These are phyloP conservation scores for Eleusine indica DNA, from an alignment of 176 grass and related monocot genomes.

Conservation along the genomic window DNA sequence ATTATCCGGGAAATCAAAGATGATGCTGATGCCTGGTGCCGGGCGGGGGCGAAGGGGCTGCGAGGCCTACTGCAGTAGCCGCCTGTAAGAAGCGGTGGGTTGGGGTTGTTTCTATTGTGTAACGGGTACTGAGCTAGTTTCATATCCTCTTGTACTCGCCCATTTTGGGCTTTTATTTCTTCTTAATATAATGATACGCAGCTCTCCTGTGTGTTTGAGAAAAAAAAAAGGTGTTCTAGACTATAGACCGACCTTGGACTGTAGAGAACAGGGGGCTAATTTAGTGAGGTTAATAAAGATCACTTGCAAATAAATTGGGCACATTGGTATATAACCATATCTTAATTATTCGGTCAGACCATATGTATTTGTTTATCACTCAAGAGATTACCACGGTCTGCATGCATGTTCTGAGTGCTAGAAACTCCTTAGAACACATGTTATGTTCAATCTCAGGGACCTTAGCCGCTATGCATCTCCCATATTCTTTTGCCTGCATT, in stretches of 20 bases:
- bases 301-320: slow-evolving; percentile 8
- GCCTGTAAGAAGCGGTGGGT: no score
- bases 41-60: no score
- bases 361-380: slow-evolving; percentile 21
- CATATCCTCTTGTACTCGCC: no score
- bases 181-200: no score
- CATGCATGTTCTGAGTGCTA: slow-evolving; percentile 93
- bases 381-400: slow-evolving; percentile 65
- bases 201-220: no score
- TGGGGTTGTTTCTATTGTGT: no score
- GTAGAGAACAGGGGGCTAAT: neutral
- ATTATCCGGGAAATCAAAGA: no score
- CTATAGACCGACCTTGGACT: neutral
- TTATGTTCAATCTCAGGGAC: slow-evolving; percentile 85
- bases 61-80: no score
- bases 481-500: slow-evolving; percentile 86
- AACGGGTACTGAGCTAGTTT: no score
- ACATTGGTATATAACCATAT: slow-evolving; percentile 8
- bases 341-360: neutral
- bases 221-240: neutral
- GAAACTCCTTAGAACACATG: slow-evolving; percentile 95
- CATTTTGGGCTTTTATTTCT: no score
- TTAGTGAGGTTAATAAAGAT: neutral
- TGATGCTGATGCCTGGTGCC: no score
- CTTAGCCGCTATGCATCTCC: slow-evolving; percentile 67